Conservation (phyloP, 352 stramenopile genomes). For the Pythium volutum region DNA sequence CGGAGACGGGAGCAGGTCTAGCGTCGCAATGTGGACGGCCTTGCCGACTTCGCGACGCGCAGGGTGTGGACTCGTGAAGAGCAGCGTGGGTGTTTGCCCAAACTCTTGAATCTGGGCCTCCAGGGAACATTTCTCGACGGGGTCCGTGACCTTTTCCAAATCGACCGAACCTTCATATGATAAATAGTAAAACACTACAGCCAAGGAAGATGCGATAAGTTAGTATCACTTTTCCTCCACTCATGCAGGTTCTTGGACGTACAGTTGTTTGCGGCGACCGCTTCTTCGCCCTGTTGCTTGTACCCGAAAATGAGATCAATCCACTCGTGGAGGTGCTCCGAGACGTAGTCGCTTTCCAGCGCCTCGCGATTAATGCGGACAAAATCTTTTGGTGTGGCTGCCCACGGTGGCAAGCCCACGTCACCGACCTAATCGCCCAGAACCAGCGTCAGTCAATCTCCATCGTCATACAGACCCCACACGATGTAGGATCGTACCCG, state of each 20-base stretch:
- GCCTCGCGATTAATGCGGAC: constrained; percentile 67
- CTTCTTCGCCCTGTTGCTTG: constrained; percentile 72
- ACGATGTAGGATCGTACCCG: constrained; percentile 10
- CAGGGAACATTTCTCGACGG: constrained; percentile 92
- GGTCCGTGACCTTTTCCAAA: constrained; percentile 84
- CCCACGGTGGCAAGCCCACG: constrained; percentile 94
- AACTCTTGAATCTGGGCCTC: constrained; percentile 93
- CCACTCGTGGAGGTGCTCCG: constrained; percentile 71
- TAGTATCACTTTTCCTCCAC: not conserved
- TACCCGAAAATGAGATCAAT: constrained; percentile 85
- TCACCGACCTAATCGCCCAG: constrained; percentile 78
- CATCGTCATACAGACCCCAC: not conserved
- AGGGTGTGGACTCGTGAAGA: constrained; percentile 74
- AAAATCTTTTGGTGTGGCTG: constrained; percentile 79
- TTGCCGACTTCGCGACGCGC: constrained; percentile 58
- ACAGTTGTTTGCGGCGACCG: constrained; percentile 78
- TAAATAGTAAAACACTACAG: constrained; percentile 85
- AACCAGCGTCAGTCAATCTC: not conserved
- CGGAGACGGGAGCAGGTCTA: constrained; percentile 41
- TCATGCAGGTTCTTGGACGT: constrained; percentile 18
- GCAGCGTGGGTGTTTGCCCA: constrained; percentile 82
- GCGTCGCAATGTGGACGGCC: constrained; percentile 45
- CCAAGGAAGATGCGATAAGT: not conserved
- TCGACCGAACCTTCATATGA: constrained; percentile 87
- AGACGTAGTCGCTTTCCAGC: constrained; percentile 77